phyloP scores from a whole-genome alignment of 345 rosid genomes.

The Salix caprea region DNA sequence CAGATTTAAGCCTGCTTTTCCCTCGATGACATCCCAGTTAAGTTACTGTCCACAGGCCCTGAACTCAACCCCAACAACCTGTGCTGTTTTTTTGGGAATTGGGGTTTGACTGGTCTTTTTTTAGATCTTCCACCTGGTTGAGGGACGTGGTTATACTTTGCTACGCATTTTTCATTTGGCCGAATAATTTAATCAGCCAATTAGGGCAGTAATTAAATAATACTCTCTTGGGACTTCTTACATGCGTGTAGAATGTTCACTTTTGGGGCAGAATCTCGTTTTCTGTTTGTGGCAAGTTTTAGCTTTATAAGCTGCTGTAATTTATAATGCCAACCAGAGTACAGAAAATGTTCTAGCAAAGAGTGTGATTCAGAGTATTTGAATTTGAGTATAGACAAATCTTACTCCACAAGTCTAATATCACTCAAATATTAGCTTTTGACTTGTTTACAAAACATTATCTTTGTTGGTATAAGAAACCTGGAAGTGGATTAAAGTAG shows the following conservation, averaged over 20 bases:
- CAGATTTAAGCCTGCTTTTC: neutral
- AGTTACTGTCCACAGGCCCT: neutral
- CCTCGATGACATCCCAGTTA: neutral
- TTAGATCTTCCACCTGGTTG: neutral
- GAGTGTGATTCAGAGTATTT: neutral
- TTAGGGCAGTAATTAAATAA: neutral
- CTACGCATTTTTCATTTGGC: neutral
- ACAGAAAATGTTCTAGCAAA: neutral
- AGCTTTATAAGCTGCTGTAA: neutral
- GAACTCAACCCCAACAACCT: neutral
- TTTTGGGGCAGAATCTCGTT: neutral
- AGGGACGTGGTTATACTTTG: neutral
- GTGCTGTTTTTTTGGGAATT: neutral
- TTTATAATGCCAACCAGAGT: neutral
- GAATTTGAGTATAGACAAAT: neutral
- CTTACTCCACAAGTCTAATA: neutral
- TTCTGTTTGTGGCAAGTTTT: neutral
- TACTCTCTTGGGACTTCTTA: neutral
- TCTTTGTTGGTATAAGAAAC: neutral
- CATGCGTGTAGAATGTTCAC: neutral
- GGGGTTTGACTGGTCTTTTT: neutral
- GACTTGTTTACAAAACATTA: neutral
- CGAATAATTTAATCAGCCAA: neutral
- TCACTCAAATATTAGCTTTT: neutral
- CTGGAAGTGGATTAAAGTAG: neutral